Conservation (phyloP, 2,329 filamentous ascomycete genomes). For the Canariomyces notabilis region DNA sequence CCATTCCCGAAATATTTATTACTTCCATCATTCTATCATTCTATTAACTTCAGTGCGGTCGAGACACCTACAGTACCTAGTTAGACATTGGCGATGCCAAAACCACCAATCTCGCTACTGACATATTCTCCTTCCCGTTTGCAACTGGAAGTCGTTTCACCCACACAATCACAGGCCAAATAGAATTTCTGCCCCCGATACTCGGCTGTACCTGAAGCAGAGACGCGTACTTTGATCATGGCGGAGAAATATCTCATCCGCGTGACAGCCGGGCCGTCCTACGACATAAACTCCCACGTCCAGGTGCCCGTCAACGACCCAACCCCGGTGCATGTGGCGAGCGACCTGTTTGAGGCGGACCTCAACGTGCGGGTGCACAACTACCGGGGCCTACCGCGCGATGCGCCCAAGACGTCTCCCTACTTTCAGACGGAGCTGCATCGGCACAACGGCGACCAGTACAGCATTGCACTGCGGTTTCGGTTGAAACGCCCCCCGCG, state of each 20-base stretch:
- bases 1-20: no score
- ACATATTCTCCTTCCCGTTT: no score
- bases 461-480: conserved; percentile 77
- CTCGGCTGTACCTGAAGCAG: no score
- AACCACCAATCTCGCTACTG: no score
- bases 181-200: no score
- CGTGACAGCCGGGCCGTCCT: conserved; percentile 74
- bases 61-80: no score
- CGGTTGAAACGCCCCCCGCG: conserved; percentile 59
- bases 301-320: conserved; percentile 71
- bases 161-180: background rate
- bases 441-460: conserved; percentile 64
- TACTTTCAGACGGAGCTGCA: conserved; percentile 75
- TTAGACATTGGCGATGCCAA: no score
- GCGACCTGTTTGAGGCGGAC: conserved; percentile 58
- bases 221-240: no score
- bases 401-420: conserved; percentile 62
- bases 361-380: conserved; percentile 69
- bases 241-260: conserved; percentile 71
- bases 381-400: conserved; percentile 64
- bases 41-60: no score
- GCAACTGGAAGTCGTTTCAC: no score
- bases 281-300: conserved; percentile 67
- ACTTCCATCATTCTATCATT: background rate
- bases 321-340: conserved; percentile 57